Evolutionary conservation across 1,284 basidiomycete genomes (phyloP).

Genomic region (Cutaneotrichosporon sp.): DNA sequence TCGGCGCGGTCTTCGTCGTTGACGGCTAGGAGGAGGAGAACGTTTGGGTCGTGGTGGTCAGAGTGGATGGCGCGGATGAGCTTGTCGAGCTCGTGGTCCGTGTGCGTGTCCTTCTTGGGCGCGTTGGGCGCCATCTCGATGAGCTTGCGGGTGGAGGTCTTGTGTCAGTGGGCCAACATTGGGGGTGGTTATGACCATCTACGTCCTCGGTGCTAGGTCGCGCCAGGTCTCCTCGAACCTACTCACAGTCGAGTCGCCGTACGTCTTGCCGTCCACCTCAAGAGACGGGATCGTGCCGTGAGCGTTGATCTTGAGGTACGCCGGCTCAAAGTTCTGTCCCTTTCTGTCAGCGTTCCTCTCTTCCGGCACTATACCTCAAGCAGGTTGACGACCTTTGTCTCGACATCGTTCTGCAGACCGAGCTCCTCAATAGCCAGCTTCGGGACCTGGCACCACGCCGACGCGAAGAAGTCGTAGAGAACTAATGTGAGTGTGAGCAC

Average conservation of each 20-base stretch:
- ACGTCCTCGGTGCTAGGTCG: too few relatives aligned
- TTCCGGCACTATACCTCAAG: slow-evolving; percentile 32
- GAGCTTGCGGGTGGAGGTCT: slow-evolving; percentile 58
- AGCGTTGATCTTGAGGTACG: slow-evolving; percentile 61
- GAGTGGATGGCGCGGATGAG: slow-evolving; percentile 57
- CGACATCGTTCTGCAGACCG: slow-evolving; percentile 39
- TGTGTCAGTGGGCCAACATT: neutral
- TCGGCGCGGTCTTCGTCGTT: slow-evolving; percentile 59
- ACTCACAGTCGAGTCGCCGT: slow-evolving; percentile 6
- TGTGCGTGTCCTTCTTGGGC: slow-evolving; percentile 42
- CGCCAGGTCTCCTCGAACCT: too few relatives aligned
- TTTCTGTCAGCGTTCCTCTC: slow-evolving; percentile 31
- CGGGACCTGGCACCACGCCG: slow-evolving; percentile 47
- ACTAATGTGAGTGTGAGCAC: neutral
- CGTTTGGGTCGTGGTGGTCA: slow-evolving; percentile 62
- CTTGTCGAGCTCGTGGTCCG: slow-evolving; percentile 33
- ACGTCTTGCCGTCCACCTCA: slow-evolving; percentile 41
- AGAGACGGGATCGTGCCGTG: slow-evolving; percentile 62
- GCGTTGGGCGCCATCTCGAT: slow-evolving; percentile 55
- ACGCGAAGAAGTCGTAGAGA: slow-evolving; percentile 46
- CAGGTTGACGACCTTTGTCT: slow-evolving; percentile 39
- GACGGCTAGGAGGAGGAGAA: slow-evolving; percentile 56
- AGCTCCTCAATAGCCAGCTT: slow-evolving; percentile 46
- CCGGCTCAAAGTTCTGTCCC: slow-evolving; percentile 65
- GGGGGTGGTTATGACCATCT: neutral